Conservation (phyloP, 345 rosid species). For the Rhizophora apiculata region DNA sequence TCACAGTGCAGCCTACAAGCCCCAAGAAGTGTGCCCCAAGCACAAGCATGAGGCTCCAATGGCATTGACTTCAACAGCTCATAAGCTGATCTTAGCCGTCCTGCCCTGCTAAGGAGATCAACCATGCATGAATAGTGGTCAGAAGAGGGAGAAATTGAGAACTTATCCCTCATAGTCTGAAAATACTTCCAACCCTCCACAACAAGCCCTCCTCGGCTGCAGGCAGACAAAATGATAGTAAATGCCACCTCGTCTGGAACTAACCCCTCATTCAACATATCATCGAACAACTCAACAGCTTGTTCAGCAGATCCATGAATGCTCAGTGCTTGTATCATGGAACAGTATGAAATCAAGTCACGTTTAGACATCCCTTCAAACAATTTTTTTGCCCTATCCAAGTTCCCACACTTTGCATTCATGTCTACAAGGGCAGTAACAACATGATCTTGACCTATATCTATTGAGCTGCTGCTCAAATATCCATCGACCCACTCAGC, state of each 20-base stretch:
- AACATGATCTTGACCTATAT: conserved; percentile 43
- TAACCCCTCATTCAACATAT: conserved; percentile 60
- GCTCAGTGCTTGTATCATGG: conserved; percentile 64
- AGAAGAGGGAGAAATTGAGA: conserved; percentile 45
- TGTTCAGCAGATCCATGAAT: conserved; percentile 46
- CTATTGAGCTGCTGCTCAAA: conserved; percentile 36
- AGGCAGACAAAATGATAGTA: conserved; percentile 57
- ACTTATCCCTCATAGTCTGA: conserved; percentile 44
- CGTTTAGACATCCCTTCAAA: conserved; percentile 51
- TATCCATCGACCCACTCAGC: conserved; percentile 58
- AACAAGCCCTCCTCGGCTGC: conserved; percentile 57
- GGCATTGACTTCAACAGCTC: conserved; percentile 53
- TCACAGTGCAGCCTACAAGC: conserved; percentile 53
- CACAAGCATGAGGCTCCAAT: conserved; percentile 52
- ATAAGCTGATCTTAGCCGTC: conserved; percentile 49
- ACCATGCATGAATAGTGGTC: conserved; percentile 67
- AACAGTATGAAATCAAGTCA: conserved; percentile 52
- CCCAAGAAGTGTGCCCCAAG: conserved; percentile 72
- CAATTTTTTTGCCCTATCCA: conserved; percentile 52
- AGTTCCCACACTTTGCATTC: conserved; percentile 76
- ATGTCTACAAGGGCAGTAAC: conserved; percentile 65
- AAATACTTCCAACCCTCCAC: conserved; percentile 56
- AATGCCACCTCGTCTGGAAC: conserved; percentile 67
- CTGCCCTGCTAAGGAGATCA: conserved; percentile 64
- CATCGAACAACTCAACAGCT: conserved; percentile 51